Evolutionary conservation across 2,329 filamentous ascomycete genomes (phyloP).

Genomic region (Xylariales sp.): DNA sequence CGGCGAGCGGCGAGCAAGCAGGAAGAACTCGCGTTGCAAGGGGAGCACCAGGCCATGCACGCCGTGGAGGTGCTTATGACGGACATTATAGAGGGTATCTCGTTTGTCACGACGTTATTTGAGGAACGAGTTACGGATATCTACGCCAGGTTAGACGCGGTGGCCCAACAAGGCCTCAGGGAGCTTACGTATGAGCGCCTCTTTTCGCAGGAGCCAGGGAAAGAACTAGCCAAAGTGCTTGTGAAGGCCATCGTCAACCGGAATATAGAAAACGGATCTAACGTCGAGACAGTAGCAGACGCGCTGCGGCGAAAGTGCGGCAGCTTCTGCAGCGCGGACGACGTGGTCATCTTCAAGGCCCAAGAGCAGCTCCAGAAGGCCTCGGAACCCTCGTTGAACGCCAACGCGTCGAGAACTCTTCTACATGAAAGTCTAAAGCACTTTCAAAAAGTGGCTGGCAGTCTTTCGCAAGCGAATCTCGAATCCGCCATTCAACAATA

Average conservation of each 20-base stretch:
- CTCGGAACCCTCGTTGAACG: slow-evolving; percentile 79
- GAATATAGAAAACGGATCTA: slow-evolving; percentile 96
- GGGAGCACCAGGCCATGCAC: slow-evolving; percentile 92
- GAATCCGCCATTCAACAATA: slow-evolving; percentile 83
- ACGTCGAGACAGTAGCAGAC: slow-evolving; percentile 96
- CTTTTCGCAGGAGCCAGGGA: slow-evolving; percentile 82
- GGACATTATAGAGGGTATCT: slow-evolving; percentile 95
- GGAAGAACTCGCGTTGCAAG: slow-evolving; percentile 91
- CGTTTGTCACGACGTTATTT: slow-evolving; percentile 93
- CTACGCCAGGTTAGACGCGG: slow-evolving; percentile 77
- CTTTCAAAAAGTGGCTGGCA: slow-evolving; percentile 89
- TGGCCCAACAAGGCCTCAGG: slow-evolving; percentile 74
- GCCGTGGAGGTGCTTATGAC: slow-evolving; percentile 86
- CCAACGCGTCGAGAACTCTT: slow-evolving; percentile 79
- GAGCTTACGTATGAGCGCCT: slow-evolving; percentile 88
- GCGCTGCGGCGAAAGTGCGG: slow-evolving; percentile 92
- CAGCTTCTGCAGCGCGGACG: slow-evolving; percentile 96
- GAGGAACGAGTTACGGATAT: slow-evolving; percentile 94
- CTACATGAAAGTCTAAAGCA: slow-evolving; percentile 89
- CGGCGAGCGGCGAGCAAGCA: slow-evolving; percentile 81
- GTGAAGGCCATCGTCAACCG: slow-evolving; percentile 98
- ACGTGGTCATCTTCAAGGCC: slow-evolving; percentile 98
- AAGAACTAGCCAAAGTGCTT: slow-evolving; percentile 90
- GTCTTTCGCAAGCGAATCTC: slow-evolving; percentile 83
- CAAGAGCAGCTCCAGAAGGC: slow-evolving; percentile 94